Percentiles rank a stretch among this genome's conserved stretches.
These are phyloP conservation scores for Cerioporus squamosus DNA, from an alignment of 1,284 basidiomycete genomes.

Conservation along the genomic window DNA sequence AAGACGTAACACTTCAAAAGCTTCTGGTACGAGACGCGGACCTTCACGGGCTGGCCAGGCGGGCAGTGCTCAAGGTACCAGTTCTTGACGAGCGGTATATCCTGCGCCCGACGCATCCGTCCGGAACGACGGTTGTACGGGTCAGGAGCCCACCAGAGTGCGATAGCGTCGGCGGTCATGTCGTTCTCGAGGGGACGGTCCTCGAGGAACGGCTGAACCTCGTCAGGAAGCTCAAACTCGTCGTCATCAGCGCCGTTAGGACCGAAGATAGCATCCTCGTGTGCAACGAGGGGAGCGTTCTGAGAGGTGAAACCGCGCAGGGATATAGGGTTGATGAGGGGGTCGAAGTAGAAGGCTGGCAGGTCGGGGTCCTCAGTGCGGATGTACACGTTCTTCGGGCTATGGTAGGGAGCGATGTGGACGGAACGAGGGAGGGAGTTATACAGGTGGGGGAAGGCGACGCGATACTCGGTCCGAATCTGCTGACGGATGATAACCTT, in stretches of 20 bases:
- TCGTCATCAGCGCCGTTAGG: slow-evolving; percentile 85
- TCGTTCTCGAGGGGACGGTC: slow-evolving; percentile 88
- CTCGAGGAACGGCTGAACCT: slow-evolving; percentile 83
- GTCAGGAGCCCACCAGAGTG: slow-evolving; percentile 98
- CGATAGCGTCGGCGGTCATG: slow-evolving; percentile 94
- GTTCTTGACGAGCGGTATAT: slow-evolving; percentile 95
- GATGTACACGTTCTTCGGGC: slow-evolving; percentile 97
- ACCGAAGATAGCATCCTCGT: slow-evolving; percentile 93
- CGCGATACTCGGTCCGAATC: slow-evolving; percentile 99
- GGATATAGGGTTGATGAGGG: slow-evolving; percentile 96
- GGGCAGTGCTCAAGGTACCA: slow-evolving; percentile 99
- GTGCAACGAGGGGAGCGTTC: slow-evolving; percentile 82
- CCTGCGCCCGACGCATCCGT: slow-evolving; percentile 91
- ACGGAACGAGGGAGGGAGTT: slow-evolving; percentile 98
- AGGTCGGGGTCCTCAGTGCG: slow-evolving; percentile 98
- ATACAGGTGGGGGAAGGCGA: slow-evolving; percentile 99
- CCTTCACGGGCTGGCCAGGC: slow-evolving; percentile 95
- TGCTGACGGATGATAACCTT: slow-evolving; percentile 99
- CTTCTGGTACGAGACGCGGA: slow-evolving; percentile 99
- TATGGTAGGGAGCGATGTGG: slow-evolving; percentile 90
- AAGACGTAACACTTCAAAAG: slow-evolving; percentile 95
- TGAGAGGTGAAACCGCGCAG: slow-evolving; percentile 84
- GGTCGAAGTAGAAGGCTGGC: slow-evolving; percentile 99
- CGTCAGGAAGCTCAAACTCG: slow-evolving; percentile 87
- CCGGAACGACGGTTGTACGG: slow-evolving; percentile 95